Conservation (phyloP, 352 stramenopile genomes). For the Globisporangium paddicum region DNA sequence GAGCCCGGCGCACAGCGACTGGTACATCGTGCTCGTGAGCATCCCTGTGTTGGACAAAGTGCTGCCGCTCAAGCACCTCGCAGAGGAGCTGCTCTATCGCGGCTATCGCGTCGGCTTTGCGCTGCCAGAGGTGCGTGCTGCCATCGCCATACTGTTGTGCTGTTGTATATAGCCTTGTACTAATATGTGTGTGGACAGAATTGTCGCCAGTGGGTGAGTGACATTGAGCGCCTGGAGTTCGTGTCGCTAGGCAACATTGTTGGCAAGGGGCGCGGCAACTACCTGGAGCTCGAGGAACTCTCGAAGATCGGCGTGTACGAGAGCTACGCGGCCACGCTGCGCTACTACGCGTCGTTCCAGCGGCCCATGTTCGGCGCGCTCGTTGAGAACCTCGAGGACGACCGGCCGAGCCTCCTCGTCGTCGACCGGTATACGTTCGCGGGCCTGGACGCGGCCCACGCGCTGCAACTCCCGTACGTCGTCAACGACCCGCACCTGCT, state of each 20-base stretch:
- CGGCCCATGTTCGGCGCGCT: conserved; percentile 64
- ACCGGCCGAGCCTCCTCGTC: conserved; percentile 64
- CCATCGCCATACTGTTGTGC: too few species aligned
- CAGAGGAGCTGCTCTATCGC: conserved; percentile 63
- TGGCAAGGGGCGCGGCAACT: conserved; percentile 27
- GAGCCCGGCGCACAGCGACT: conserved; percentile 18
- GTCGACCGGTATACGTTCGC: conserved; percentile 83
- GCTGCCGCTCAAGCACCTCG: conserved; percentile 74
- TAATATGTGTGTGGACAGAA: conserved; percentile 26
- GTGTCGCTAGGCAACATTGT: conserved; percentile 68
- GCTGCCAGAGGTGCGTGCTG: conserved; percentile 50
- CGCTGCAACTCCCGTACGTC: conserved; percentile 64
- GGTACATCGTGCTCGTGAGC: conserved; percentile 81
- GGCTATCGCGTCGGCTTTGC: conserved; percentile 78
- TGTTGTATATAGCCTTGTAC: background rate
- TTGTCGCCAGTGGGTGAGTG: conserved; percentile 70
- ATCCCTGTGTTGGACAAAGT: conserved; percentile 83
- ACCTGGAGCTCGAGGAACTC: conserved; percentile 27
- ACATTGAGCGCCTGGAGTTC: conserved; percentile 75
- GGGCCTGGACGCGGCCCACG: conserved; percentile 62
- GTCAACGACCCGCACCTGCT: conserved; percentile 80
- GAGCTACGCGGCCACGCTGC: conserved; percentile 60
- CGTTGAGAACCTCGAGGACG: conserved; percentile 53
- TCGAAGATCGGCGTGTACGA: conserved; percentile 44
- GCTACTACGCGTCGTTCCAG: conserved; percentile 78